phyloP scores from a whole-genome alignment of 345 rosid genomes.

The Stellera chamaejasme region DNA sequence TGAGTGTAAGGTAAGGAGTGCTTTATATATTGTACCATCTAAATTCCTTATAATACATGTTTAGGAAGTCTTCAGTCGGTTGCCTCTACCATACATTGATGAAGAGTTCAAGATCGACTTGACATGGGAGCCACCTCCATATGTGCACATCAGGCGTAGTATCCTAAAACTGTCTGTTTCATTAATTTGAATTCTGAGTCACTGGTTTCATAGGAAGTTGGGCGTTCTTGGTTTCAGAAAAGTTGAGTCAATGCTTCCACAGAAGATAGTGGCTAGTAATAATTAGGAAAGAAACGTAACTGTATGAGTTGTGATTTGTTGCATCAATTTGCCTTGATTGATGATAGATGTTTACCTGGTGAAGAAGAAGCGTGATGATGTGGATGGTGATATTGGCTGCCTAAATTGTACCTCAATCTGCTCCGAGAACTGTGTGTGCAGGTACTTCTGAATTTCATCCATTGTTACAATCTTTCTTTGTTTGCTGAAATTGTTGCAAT shows the following conservation, averaged over 20 bases:
- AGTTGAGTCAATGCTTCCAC: background rate
- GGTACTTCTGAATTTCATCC: slow-evolving; percentile 28
- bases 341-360: slow-evolving; percentile 70
- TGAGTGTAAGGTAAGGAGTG: no score
- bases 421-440: slow-evolving; percentile 81
- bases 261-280: background rate
- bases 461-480: background rate
- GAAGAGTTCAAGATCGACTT: slow-evolving; percentile 85
- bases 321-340: slow-evolving; percentile 40
- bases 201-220: background rate
- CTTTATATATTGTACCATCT: slow-evolving; percentile 8
- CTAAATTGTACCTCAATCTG: slow-evolving; percentile 66
- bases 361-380: slow-evolving; percentile 71
- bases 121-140: slow-evolving; percentile 69
- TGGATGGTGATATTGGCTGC: slow-evolving; percentile 75
- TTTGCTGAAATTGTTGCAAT: no score
- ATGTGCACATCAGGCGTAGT: slow-evolving; percentile 90
- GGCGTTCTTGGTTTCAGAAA: background rate
- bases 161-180: slow-evolving; percentile 37
- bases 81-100: slow-evolving; percentile 73
- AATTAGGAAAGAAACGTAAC: no score
- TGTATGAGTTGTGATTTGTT: background rate
- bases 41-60: slow-evolving; percentile 9
- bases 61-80: slow-evolving; percentile 63
- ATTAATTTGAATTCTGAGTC: background rate